phyloP scores from a whole-genome alignment of 176 grass and related monocot species.

The Phoenix roebelenii region DNA sequence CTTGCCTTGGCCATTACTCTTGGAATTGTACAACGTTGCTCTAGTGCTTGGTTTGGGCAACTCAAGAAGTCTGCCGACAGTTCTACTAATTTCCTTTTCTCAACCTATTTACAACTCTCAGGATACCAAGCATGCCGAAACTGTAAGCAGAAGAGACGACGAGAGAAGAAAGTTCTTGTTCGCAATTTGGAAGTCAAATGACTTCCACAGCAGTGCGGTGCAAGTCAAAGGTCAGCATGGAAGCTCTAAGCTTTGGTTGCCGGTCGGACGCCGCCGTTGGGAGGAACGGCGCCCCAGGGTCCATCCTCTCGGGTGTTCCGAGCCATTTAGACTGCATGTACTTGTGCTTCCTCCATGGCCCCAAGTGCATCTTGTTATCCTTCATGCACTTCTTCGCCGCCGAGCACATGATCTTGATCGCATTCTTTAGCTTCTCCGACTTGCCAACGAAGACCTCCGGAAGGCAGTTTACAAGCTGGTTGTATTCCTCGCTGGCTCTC shows the following conservation, averaged over 20 bases:
- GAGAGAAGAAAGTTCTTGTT: no score
- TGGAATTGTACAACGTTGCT: no score
- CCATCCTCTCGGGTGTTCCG: constrained; percentile 34
- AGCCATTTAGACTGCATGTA: constrained; percentile 97
- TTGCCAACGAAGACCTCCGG: constrained; percentile 56
- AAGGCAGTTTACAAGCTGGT: constrained; percentile 36
- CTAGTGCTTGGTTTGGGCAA: no score
- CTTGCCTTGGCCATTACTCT: no score
- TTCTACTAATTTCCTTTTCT: no score
- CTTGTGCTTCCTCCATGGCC: constrained; percentile 69
- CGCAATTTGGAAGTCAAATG: constrained; percentile 11
- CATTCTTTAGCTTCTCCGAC: constrained; percentile 36
- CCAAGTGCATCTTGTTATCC: constrained; percentile 76
- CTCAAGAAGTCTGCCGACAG: no score
- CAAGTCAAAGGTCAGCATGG: constrained; percentile 82
- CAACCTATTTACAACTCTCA: no score
- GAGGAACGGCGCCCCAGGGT: background rate
- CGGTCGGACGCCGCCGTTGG: constrained; percentile 6
- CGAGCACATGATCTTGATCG: constrained; percentile 44
- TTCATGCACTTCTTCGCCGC: constrained; percentile 68
- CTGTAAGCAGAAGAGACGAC: no score
- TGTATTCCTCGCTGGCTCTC: constrained; percentile 42
- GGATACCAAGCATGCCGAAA: no score
- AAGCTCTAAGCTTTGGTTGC: constrained; percentile 59
- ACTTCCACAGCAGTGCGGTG: constrained; percentile 30